phyloP scores from a whole-genome alignment of 108 stramenopile species.

The Discostella stelligeroides region DNA sequence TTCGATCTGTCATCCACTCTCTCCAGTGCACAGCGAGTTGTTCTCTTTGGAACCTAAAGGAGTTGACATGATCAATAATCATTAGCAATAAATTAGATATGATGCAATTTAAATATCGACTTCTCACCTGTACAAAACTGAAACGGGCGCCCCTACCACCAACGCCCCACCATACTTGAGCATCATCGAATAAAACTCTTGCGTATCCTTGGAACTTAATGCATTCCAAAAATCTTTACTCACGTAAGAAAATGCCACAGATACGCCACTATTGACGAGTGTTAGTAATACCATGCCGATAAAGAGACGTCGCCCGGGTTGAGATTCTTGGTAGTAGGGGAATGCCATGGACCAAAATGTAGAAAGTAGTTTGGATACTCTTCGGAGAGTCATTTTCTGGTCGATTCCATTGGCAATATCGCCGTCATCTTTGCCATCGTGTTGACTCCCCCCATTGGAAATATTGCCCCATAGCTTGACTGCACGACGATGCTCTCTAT shows the following conservation, averaged over 20 bases:
- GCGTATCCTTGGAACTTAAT: constrained; percentile 75
- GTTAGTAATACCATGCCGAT: constrained; percentile 81
- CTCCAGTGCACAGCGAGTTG: constrained; percentile 77
- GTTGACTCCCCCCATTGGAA: not conserved
- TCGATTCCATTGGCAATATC: not conserved
- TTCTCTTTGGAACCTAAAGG: constrained; percentile 54
- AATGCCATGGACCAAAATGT: constrained; percentile 84
- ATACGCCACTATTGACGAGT: constrained; percentile 82
- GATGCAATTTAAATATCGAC: constrained; percentile 5
- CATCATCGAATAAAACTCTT: constrained; percentile 76
- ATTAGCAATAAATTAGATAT: constrained; percentile 17
- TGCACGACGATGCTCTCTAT: not conserved
- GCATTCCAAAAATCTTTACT: constrained; percentile 95
- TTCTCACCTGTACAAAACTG: constrained; percentile 86
- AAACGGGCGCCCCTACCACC: constrained; percentile 81
- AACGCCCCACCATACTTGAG: constrained; percentile 74
- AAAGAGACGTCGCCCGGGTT: constrained; percentile 72
- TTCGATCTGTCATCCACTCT: constrained; percentile 94
- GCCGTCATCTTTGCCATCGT: not conserved
- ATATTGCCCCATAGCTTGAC: not conserved
- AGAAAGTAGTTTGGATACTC: constrained; percentile 33
- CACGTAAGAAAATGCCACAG: constrained; percentile 89
- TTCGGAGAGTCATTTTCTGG: constrained; percentile 32
- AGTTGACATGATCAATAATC: no score
- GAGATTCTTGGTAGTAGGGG: constrained; percentile 88